Evolutionary conservation across 306 rosid genomes (phyloP), one percentile per base, ranked within the genome.

Genomic region (Castanea sativa): DNA sequence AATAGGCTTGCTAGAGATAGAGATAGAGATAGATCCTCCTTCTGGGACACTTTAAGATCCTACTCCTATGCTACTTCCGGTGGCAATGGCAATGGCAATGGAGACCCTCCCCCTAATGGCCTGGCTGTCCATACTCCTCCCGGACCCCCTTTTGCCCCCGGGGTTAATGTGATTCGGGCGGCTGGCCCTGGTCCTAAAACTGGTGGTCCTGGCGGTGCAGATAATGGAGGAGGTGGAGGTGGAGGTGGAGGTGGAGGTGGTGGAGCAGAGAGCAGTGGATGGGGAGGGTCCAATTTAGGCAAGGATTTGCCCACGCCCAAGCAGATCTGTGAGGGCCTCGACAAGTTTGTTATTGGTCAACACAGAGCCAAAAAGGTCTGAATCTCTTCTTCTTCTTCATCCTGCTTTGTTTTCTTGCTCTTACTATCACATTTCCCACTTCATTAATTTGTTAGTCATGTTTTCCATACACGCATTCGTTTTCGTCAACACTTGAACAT

Each of bases 251-350:
- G 82, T 4, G 81, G 87, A 2, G 90, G 73, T 51, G 87, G 79
- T 4, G 63, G 77, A 53, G 91, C 83, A 7, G 94, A 89, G 83
- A 91, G 85, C 80, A 83, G 41, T 2, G n/a, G 85, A 23, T 91
- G 97, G 97, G 99, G 99, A 27, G 97, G 99, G 74, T 92, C 99
- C 65, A 92, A 87, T 83, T 83, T 94, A 83, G 99, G 99, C 32
- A 90, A 88, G 86, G 93, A 92, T 79, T 87, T 94, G 7, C 99
- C 99, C 38, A 88, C 99, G 2, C 99, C 99, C 0, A 94, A 94
- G 90, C 92, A 94, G 82, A 92, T 94, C 45, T 91, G 97, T 82
- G 80, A 86, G 88, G 99, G 93, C 67, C 97, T 94, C 65, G 97
- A 94, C 79, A 92, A 90, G 86, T 94, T 94, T 87, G 99, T 94